phyloP scores from a whole-genome alignment of 78 protist species.

The Dictyostelium brefeldianum region DNA sequence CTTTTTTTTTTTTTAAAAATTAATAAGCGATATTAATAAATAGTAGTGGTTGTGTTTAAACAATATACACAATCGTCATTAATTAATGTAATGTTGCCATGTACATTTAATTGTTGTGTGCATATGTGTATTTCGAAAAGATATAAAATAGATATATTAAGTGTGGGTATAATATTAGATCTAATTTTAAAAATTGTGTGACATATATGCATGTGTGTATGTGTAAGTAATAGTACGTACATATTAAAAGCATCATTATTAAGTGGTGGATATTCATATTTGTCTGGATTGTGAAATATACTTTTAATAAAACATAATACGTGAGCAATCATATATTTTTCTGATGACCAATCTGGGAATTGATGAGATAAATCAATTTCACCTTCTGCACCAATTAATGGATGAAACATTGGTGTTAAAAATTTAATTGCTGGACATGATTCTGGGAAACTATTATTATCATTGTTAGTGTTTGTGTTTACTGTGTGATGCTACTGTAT shows the following conservation, averaged over 20 bases:
- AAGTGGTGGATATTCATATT: slow-evolving; percentile 54
- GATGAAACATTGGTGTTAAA: slow-evolving; percentile 55
- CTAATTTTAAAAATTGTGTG: too few species aligned
- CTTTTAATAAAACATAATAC: slow-evolving; percentile 62
- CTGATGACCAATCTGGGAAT: slow-evolving; percentile 69
- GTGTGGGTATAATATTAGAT: too few species aligned
- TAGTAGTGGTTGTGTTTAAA: not conserved
- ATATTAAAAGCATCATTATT: slow-evolving; percentile 49
- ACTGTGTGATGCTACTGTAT: not conserved
- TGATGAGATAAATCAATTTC: slow-evolving; percentile 71
- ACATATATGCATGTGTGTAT: too few species aligned
- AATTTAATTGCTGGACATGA: slow-evolving; percentile 64
- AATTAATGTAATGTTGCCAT: too few species aligned
- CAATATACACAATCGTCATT: too few species aligned
- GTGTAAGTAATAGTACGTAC: slow-evolving; percentile 14
- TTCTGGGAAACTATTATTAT: slow-evolving; percentile 45
- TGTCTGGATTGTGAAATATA: slow-evolving; percentile 64
- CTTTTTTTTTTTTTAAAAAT: not conserved
- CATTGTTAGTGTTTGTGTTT: not conserved
- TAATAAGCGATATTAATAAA: not conserved
- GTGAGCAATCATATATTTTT: slow-evolving; percentile 67
- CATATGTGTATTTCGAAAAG: too few species aligned
- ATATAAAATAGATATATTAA: too few species aligned
- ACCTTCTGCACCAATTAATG: slow-evolving; percentile 60
- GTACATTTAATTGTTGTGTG: too few species aligned